Percentiles rank a stretch among this genome's conserved stretches.
These are phyloP conservation scores for Leptographium procerum DNA, from an alignment of 2,329 filamentous ascomycete species.

Conservation along the genomic window DNA sequence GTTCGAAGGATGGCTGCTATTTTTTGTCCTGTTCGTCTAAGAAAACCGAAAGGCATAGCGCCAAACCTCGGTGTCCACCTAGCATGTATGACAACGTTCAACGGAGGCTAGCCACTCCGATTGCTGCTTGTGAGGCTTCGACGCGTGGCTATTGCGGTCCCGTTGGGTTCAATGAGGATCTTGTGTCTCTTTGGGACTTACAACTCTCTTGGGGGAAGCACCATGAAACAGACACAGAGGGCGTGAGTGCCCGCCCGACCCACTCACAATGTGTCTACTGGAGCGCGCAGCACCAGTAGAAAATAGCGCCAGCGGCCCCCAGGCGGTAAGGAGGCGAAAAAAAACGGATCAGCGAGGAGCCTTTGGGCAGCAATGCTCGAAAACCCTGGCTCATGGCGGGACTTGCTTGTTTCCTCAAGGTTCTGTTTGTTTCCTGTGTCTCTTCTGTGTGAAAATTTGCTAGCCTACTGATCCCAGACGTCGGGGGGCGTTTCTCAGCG, in stretches of 20 bases:
- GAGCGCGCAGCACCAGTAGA: not conserved
- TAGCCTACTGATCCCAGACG: not conserved
- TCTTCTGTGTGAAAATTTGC: not conserved
- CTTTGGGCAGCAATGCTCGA: constrained; percentile 12
- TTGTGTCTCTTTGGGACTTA: not conserved
- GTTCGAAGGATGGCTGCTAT: no score
- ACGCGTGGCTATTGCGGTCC: not conserved
- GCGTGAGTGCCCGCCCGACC: not conserved
- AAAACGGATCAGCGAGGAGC: not conserved
- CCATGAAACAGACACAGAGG: not conserved
- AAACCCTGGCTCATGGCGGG: not conserved
- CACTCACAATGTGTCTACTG: not conserved
- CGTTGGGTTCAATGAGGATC: not conserved
- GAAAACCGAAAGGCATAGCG: no score
- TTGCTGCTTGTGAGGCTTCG: not conserved
- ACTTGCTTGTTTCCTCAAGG: not conserved
- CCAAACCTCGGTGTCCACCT: not conserved
- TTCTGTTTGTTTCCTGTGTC: not conserved
- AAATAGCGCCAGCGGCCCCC: not conserved
- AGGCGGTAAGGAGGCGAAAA: not conserved
- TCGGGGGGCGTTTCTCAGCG: not conserved
- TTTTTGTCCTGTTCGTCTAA: no score
- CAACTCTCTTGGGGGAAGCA: not conserved
- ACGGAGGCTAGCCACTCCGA: not conserved
- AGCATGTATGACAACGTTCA: not conserved